These are phyloP conservation scores for Phytophthora agathidicida DNA, from an alignment of 352 stramenopile genomes.

Conservation along the genomic window DNA sequence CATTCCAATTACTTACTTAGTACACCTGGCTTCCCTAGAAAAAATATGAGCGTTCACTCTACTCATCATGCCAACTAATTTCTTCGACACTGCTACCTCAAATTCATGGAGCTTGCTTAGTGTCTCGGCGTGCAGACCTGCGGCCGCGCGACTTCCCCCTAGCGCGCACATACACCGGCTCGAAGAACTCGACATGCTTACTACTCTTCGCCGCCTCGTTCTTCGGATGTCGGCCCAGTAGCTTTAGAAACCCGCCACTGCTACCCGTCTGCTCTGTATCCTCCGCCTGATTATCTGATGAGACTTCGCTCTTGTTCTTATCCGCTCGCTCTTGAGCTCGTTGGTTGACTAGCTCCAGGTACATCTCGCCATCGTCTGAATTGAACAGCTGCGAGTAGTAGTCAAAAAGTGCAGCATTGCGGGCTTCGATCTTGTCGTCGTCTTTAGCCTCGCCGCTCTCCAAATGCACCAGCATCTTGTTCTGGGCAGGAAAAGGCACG, in stretches of 20 bases:
- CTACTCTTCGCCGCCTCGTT: constrained; percentile 21
- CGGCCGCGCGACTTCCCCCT: constrained; percentile 26
- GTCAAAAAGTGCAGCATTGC: constrained; percentile 55
- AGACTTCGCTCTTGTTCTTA: constrained; percentile 29
- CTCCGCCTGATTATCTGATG: constrained; percentile 16
- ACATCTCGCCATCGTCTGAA: constrained; percentile 62
- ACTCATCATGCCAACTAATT: not conserved
- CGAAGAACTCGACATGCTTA: constrained; percentile 62
- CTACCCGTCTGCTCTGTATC: constrained; percentile 4
- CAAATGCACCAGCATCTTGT: constrained; percentile 56
- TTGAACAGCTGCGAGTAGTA: constrained; percentile 79
- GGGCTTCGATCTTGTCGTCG: constrained; percentile 54
- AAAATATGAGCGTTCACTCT: constrained; percentile 1
- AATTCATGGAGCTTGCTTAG: constrained; percentile 23
- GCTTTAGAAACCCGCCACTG: constrained; percentile 39
- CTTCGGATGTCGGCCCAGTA: constrained; percentile 34
- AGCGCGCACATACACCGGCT: constrained; percentile 50
- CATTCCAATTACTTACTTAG: constrained; percentile 25
- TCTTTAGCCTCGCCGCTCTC: constrained; percentile 53
- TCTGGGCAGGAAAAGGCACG: constrained; percentile 44
- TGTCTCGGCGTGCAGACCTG: constrained; percentile 16
- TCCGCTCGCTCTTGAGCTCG: constrained; percentile 27
- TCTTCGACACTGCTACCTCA: constrained; percentile 4
- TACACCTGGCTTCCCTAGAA: not conserved
- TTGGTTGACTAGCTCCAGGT: constrained; percentile 51